Base-by-base conservation (phyloP, 805 yeast species). In the Pichia occidentalis region DNA sequence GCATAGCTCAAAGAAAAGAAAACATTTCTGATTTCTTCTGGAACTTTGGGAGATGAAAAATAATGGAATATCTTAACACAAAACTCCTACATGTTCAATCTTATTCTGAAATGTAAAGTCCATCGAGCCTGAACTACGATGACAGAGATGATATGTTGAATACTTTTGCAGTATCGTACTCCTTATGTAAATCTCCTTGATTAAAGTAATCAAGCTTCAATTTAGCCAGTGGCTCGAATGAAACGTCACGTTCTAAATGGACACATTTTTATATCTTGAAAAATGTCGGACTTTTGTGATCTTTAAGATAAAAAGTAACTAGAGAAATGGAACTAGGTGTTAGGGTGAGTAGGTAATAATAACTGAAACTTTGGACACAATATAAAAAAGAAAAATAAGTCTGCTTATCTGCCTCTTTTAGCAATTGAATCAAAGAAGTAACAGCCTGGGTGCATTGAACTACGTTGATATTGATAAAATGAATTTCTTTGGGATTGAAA, bases 81-180 rank as follows among this genome's bases (percentile, higher is more conserved):
- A n/a, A n/a, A n/a, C n/a, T n/a, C n/a, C n/a, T n/a, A n/a, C n/a
- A n/a, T n/a, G n/a, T n/a, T n/a, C n/a, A 7, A 34, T 8, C n/a
- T 11, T 7, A 28, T 18, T 22, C 24, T 22, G 9, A 26, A 4
- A 31, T n/a, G n/a, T n/a, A 19, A n/a, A 14, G 24, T 18, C 7
- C 29, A 27, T 36, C 29, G 43, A 32, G 43, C 43, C 9, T 32
- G 43, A 32, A 36, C 31, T 36, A 19, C 23, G 39, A 40, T 40
- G 37, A 23, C 23, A 36, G 36, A 18, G 41, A 40, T 39, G 4
- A 12, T 7, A 9, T 17, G 24, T 12, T 24, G 28, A 32, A 23
- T 32, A n/a, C n/a, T n/a, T n/a, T n/a, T n/a, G n/a, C n/a, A n/a
- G 3, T 3, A 5, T 13, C 5, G 17, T 25, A 13, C 18, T 39